phyloP scores from a whole-genome alignment of 140 eudicot species.

The Bidens hawaiensis region DNA sequence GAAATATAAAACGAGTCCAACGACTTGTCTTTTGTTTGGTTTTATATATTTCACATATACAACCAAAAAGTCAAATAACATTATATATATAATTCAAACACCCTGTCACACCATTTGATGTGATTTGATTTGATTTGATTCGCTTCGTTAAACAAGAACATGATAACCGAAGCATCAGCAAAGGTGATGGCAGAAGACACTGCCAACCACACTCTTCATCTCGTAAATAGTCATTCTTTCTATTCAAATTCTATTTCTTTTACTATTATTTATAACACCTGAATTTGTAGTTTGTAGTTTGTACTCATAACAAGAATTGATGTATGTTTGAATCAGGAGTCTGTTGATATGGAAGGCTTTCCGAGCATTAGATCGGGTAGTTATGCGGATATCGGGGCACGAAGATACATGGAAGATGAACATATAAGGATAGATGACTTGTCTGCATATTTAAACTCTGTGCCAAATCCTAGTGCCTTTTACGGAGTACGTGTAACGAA shows the following conservation, averaged over 20 bases:
- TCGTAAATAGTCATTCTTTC: slow-evolving; percentile 17
- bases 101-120: not conserved
- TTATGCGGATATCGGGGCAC: slow-evolving; percentile 74
- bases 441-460: slow-evolving; percentile 43
- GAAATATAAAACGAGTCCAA: not conserved
- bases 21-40: slow-evolving; percentile 2
- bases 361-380: slow-evolving; percentile 79
- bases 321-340: no score
- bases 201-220: slow-evolving; percentile 7
- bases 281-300: no score
- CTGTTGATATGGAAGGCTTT: slow-evolving; percentile 34
- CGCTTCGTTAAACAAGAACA: slow-evolving; percentile 16
- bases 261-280: no score
- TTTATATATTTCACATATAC: no score
- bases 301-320: no score
- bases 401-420: slow-evolving; percentile 86
- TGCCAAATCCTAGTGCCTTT: slow-evolving; percentile 66
- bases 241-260: not conserved
- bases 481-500: slow-evolving; percentile 52
- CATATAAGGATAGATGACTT: slow-evolving; percentile 76
- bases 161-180: slow-evolving; percentile 1
- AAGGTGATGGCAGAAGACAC: not conserved
- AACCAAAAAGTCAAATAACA: slow-evolving; percentile 6
- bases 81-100: not conserved
- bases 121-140: no score